Conservation (phyloP, 2,329 filamentous ascomycete species). For the Sporothrix curviconia region DNA sequence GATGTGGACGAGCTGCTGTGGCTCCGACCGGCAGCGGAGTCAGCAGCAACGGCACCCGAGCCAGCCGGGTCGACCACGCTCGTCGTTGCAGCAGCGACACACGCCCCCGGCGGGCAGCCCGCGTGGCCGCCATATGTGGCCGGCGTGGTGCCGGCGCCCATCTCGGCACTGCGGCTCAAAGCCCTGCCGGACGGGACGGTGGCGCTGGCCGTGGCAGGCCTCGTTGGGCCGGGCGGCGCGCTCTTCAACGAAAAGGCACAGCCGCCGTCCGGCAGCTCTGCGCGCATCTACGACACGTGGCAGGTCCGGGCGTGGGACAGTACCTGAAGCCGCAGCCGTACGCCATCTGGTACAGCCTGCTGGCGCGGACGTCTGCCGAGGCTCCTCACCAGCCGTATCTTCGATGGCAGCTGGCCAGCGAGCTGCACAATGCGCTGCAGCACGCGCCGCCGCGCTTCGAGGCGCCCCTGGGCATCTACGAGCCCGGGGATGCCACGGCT, state of each 20-base stretch:
- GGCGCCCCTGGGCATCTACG: constrained; percentile 26
- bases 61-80: constrained; percentile 26
- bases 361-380: no score
- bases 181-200: constrained; percentile 29
- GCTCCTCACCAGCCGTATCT: no score
- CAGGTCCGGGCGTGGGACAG: constrained; percentile 29
- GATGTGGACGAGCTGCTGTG: constrained; percentile 28
- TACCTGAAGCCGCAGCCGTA: constrained; percentile 28
- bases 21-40: constrained; percentile 27
- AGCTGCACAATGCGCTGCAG: constrained; percentile 30
- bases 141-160: constrained; percentile 28
- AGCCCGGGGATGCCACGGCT: constrained; percentile 19
- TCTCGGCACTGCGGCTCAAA: constrained; percentile 30
- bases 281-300: constrained; percentile 30
- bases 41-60: no score
- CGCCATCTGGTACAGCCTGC: constrained; percentile 34
- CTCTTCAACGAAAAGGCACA: constrained; percentile 27
- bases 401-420: no score
- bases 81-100: constrained; percentile 23
- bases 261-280: constrained; percentile 22
- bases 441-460: constrained; percentile 25
- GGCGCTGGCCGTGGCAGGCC: constrained; percentile 31
- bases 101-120: background rate
- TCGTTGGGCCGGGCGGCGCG: constrained; percentile 26
- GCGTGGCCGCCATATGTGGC: constrained; percentile 20